Evolutionary conservation across 2,329 filamentous ascomycete genomes (phyloP).

Genomic region (Pezicula carpinea): DNA sequence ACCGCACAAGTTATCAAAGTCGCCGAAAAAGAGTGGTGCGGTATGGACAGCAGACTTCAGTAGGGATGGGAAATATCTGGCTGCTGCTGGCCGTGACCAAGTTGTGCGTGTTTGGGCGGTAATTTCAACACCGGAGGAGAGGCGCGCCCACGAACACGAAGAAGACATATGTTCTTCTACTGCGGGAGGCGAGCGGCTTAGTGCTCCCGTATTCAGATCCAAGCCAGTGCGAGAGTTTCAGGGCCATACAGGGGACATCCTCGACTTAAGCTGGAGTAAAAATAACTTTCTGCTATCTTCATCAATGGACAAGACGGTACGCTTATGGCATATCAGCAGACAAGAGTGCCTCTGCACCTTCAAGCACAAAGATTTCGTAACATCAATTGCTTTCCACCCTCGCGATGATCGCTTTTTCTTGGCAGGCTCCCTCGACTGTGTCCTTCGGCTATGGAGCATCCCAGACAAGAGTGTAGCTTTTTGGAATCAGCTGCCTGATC

Average conservation of each 20-base stretch:
- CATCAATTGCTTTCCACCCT: conserved; percentile 91
- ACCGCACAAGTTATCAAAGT: conserved; percentile 19
- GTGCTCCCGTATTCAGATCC: conserved; percentile 82
- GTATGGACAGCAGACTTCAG: conserved; percentile 95
- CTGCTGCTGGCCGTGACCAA: conserved; percentile 85
- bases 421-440: conserved; percentile 85
- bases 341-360: conserved; percentile 88
- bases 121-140: conserved; percentile 75
- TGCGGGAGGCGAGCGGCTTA: conserved; percentile 60
- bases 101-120: conserved; percentile 87
- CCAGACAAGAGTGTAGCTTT: conserved; percentile 92
- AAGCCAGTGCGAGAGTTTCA: conserved; percentile 75
- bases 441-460: conserved; percentile 90
- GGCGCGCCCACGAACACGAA: conserved; percentile 67
- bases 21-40: conserved; percentile 46
- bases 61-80: conserved; percentile 83
- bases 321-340: conserved; percentile 86
- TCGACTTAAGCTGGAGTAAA: conserved; percentile 97
- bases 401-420: conserved; percentile 95
- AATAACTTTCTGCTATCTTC: conserved; percentile 96
- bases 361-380: conserved; percentile 92
- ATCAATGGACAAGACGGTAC: conserved; percentile 96
- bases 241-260: conserved; percentile 78
- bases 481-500: conserved; percentile 70
- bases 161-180: conserved; percentile 45